These are phyloP conservation scores for Aspergillus aculeatus DNA, from an alignment of 2,329 filamentous ascomycete species.

Conservation along the genomic window DNA sequence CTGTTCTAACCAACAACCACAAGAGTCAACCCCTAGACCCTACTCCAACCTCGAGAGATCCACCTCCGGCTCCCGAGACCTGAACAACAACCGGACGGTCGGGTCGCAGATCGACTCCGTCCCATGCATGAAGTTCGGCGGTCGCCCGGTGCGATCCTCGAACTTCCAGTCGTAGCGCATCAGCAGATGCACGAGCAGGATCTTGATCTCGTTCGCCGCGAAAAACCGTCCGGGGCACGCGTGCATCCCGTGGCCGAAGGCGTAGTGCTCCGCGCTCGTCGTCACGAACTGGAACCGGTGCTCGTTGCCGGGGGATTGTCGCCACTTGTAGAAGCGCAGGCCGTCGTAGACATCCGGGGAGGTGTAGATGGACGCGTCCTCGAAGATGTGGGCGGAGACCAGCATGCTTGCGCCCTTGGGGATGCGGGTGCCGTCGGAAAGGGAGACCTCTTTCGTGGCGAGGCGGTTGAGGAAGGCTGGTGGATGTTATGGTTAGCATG, in stretches of 20 bases:
- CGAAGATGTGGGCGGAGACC: conserved; percentile 27
- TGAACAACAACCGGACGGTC: conserved; percentile 27
- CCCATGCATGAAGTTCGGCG: conserved; percentile 48
- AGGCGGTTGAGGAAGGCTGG: conserved; percentile 29
- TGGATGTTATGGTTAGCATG: background rate
- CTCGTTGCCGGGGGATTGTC: conserved; percentile 31
- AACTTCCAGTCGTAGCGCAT: conserved; percentile 54
- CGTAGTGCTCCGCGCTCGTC: conserved; percentile 30
- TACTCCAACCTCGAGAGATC: conserved; percentile 17
- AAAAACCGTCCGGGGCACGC: conserved; percentile 57
- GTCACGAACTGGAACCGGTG: conserved; percentile 31
- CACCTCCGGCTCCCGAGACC: conserved; percentile 25
- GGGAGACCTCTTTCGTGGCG: conserved; percentile 20
- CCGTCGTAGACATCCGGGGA: conserved; percentile 34
- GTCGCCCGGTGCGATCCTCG: conserved; percentile 35
- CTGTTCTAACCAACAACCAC: background rate
- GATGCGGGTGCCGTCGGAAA: conserved; percentile 32
- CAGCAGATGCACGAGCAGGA: conserved; percentile 52
- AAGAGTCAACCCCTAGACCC: background rate
- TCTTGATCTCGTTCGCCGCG: conserved; percentile 56
- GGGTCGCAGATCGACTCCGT: conserved; percentile 42
- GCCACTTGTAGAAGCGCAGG: conserved; percentile 34
- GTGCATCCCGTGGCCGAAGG: conserved; percentile 39
- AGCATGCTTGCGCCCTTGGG: conserved; percentile 28
- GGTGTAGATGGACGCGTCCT: conserved; percentile 29